Evolutionary conservation across 108 stramenopile species (phyloP), one percentile per base, ranked within the genome.

Genomic region (Stephanodiscus minutulus): DNA sequence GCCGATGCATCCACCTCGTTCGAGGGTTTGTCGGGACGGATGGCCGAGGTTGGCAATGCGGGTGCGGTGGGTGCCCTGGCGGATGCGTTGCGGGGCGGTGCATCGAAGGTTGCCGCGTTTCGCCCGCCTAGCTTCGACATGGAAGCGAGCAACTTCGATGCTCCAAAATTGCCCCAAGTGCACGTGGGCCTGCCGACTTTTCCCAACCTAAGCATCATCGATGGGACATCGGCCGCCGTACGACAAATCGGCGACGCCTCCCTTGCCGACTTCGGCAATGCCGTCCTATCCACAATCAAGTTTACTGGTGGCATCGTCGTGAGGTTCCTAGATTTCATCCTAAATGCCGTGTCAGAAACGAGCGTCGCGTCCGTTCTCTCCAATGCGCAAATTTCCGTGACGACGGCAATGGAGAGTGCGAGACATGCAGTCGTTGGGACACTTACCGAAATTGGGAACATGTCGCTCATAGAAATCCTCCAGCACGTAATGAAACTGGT

Each of bases 381-480:
- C 44, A 48, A 53, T 39, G 68, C 62, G 29, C 68, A 65, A 64
- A 58, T 62, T 21, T 69, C 76, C 4, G 41, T 77, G 13, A 29
- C 37, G 0, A 49, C 68, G 6, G 35, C 65, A 17, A 52, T 77
- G 3, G 68, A 77, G 8, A 70, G 64, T 69, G 68, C 76, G 3
- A 63, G 61, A 33, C 57, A 61, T 29, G 31, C 68, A 1, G 76
- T 70, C 44, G 41, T 64, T 13, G 46, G 20, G 21, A 57, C 63
- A 17, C 48, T 77, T 0, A 70, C 54, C 7, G 35, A 25, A 20
- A 53, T 77, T 1, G 76, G 76, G 1, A 59, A 77, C 52, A 49
- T 77, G 43, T 46, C 76, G n/a, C 3, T 77, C 35, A 77, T 64
- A 50, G 68, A 77, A 43, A 58, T 77, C 31, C 17, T 77, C 21